Conservation (phyloP, 2,329 filamentous ascomycete species). For the Colletotrichum sojae region DNA sequence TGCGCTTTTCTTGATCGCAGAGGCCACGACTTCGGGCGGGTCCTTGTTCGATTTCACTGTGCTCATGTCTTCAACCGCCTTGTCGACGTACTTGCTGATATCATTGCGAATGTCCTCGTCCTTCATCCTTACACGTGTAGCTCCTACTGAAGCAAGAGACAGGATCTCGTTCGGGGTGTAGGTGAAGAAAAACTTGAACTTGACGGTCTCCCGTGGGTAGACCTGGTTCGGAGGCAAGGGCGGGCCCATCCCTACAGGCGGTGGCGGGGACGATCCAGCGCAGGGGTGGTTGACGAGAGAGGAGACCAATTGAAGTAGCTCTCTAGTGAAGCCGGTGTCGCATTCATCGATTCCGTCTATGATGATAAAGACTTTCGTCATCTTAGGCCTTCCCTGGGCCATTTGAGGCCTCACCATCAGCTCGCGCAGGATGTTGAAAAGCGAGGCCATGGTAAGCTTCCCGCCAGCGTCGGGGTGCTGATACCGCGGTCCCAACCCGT, state of each 20-base stretch:
- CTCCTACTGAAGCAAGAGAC: neutral
- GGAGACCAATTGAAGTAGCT: constrained; percentile 31
- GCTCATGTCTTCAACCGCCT: constrained; percentile 27
- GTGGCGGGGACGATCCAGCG: neutral
- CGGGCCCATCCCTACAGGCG: neutral
- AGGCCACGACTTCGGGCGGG: neutral
- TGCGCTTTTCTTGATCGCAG: constrained; percentile 35
- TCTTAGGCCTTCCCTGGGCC: neutral
- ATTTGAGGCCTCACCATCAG: constrained; percentile 25
- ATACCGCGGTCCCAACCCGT: constrained; percentile 34
- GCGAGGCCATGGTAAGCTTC: constrained; percentile 26
- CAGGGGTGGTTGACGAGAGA: constrained; percentile 9
- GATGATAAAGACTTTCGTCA: constrained; percentile 42
- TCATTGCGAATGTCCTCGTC: constrained; percentile 36
- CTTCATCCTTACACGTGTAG: constrained; percentile 18
- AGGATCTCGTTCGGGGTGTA: constrained; percentile 18
- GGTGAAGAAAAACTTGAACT: constrained; percentile 39
- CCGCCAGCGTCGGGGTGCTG: constrained; percentile 11
- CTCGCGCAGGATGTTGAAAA: constrained; percentile 42
- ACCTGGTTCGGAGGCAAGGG: constrained; percentile 1
- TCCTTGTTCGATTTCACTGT: neutral
- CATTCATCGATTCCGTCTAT: constrained; percentile 45
- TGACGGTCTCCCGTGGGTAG: constrained; percentile 4
- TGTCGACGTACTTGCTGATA: constrained; percentile 36
- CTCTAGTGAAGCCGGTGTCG: constrained; percentile 17